Conservation (phyloP, 1,139 yeast genomes). For the Suhomyces taliae region DNA sequence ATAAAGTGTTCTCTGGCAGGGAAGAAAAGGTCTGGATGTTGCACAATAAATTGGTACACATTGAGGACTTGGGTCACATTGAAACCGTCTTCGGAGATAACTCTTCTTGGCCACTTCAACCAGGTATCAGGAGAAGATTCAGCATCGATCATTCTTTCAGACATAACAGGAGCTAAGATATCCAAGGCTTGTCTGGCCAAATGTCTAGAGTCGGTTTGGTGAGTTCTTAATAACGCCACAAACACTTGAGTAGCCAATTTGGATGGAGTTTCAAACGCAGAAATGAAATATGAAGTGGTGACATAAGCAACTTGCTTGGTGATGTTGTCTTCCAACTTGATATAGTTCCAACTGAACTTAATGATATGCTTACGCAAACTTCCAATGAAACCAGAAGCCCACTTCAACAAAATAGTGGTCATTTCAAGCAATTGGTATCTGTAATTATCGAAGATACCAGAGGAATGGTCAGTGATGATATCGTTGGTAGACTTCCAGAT, state of each 20-base stretch:
- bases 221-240: conserved; percentile 82
- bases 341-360: conserved; percentile 92
- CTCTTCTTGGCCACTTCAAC: conserved; percentile 96
- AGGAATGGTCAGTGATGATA: conserved; percentile 53
- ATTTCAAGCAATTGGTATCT: conserved; percentile 78
- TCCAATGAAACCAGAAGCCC: conserved; percentile 60
- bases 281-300: conserved; percentile 81
- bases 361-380: conserved; percentile 83
- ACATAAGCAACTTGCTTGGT: conserved; percentile 94
- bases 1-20: conserved; percentile 87
- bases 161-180: conserved; percentile 84
- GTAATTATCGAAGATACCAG: conserved; percentile 74
- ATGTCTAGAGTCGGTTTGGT: conserved; percentile 81
- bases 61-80: conserved; percentile 81
- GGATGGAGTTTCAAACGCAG: conserved; percentile 86
- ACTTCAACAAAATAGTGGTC: conserved; percentile 73
- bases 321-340: conserved; percentile 83
- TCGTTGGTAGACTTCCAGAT: conserved; percentile 73
- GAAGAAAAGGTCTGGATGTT: conserved; percentile 81
- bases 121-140: conserved; percentile 64
- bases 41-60: conserved; percentile 86
- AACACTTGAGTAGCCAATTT: conserved; percentile 90
- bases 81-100: conserved; percentile 85
- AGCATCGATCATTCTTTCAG: conserved; percentile 59
- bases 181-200: conserved; percentile 88